Base-by-base conservation (phyloP, 345 rosid genomes). In the Isatis tinctoria region DNA sequence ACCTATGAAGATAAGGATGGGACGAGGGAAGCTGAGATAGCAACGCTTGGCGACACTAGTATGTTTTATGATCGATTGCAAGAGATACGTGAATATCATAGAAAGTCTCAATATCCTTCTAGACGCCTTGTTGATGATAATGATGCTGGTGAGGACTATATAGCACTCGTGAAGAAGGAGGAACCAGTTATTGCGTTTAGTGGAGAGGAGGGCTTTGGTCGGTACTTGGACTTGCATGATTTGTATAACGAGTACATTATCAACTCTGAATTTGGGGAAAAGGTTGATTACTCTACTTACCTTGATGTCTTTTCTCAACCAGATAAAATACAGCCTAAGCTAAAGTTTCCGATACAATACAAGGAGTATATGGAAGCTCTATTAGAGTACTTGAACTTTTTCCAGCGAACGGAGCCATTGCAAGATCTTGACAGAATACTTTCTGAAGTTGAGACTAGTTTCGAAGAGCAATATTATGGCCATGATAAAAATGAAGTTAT, bases 201-300 rank as follows among this genome's bases (percentile, higher is more conserved):
- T 56, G 98, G 97, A 36, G 98, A 89, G 98, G 97, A 94, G 85
- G 91, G 95, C 16, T 60, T 60, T 65, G 98, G 95, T 39, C 87
- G 88, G 40, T 87, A 88, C 78, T 73, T 91, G 32, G 98, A 91
- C 81, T 57, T 94, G 87, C 98, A 90, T 65, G 97, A 87, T 72
- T 77, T 94, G 82, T 91, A 83, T 84, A 79, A 90, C 77, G 87
- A 81, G 59, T 91, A 84, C 68, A n/a, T n/a, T n/a, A 82, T 86
- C 69, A 91, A 94, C 80, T 86, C 85, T 52, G 90, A 88, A 70
- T 91, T 91, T 33, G 97, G 97, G 67, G 87, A 88, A 74, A 86
- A 79, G 56, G 83, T 91, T 68, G 98, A 94, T 40, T 91, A 94
- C 59, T 80, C 93, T 20, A 79, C 90, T 48, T n/a, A n/a, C n/a